phyloP scores from a whole-genome alignment of 768 basidiomycete species.

The Naematelia aurantialba region DNA sequence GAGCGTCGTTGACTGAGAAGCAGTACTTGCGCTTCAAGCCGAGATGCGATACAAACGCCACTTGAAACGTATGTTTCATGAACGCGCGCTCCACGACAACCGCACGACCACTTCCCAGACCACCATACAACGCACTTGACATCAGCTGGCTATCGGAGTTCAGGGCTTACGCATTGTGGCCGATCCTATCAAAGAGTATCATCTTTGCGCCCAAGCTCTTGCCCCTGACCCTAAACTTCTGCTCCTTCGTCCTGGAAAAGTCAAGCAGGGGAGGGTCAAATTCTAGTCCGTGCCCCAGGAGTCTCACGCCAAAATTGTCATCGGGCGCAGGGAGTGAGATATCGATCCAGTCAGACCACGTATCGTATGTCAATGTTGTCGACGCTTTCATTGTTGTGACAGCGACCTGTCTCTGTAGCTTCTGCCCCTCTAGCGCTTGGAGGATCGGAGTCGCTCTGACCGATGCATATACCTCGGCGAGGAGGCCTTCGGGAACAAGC shows the following conservation, averaged over 20 bases:
- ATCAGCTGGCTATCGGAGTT: background rate
- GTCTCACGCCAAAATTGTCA: slow-evolving; percentile 71
- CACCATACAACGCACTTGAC: slow-evolving; percentile 60
- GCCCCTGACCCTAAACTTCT: slow-evolving; percentile 88
- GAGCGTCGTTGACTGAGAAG: slow-evolving; percentile 82
- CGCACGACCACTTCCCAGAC: slow-evolving; percentile 71
- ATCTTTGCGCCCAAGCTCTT: slow-evolving; percentile 74
- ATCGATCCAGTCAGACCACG: slow-evolving; percentile 81
- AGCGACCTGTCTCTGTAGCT: slow-evolving; percentile 55
- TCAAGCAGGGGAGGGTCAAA: slow-evolving; percentile 82
- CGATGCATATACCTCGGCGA: slow-evolving; percentile 75
- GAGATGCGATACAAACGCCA: slow-evolving; percentile 65
- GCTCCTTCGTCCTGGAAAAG: slow-evolving; percentile 73
- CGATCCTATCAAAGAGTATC: slow-evolving; percentile 76
- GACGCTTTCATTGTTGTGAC: slow-evolving; percentile 58
- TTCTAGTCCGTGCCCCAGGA: slow-evolving; percentile 78
- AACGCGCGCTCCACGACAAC: slow-evolving; percentile 63
- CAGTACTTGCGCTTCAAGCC: slow-evolving; percentile 79
- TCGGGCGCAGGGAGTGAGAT: slow-evolving; percentile 82
- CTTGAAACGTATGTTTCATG: slow-evolving; percentile 94
- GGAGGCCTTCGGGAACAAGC: slow-evolving; percentile 67
- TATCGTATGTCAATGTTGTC: slow-evolving; percentile 77
- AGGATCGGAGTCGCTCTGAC: slow-evolving; percentile 62
- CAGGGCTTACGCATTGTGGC: slow-evolving; percentile 65
- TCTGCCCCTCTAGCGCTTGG: slow-evolving; percentile 58